Percentiles rank a stretch among this genome's conserved stretches.
Evolutionary conservation across 2,329 filamentous ascomycete genomes (phyloP).

Genomic region (Tolypocladium paradoxum): DNA sequence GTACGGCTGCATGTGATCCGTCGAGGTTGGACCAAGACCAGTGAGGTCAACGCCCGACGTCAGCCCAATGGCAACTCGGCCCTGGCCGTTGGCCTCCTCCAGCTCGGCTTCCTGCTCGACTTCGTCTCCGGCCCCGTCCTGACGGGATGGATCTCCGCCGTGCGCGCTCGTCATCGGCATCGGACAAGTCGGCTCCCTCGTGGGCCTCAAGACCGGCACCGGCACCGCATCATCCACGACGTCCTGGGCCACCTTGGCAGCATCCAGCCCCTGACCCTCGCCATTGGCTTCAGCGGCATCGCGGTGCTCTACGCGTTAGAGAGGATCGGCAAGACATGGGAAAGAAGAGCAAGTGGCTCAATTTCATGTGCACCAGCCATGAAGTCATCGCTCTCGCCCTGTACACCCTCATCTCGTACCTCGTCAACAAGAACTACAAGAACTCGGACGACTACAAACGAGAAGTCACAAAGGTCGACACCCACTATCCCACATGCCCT

Average conservation of each 20-base stretch:
- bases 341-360: conserved; percentile 44
- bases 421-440: conserved; percentile 43
- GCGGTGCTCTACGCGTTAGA: conserved; percentile 45
- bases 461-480: conserved; percentile 44
- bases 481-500: no score
- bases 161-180: conserved; percentile 55
- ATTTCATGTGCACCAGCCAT: conserved; percentile 47
- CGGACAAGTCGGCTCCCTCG: conserved; percentile 51
- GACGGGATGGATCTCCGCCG: conserved; percentile 55
- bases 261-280: conserved; percentile 47
- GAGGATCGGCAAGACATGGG: conserved; percentile 47
- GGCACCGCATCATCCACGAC: conserved; percentile 50
- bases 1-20: no score
- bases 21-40: no score
- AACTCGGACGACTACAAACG: conserved; percentile 33
- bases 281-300: conserved; percentile 47
- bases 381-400: conserved; percentile 50
- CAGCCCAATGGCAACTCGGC: no score
- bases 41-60: no score
- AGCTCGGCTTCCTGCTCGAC: conserved; percentile 54
- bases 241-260: conserved; percentile 44
- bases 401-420: conserved; percentile 53
- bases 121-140: conserved; percentile 56
- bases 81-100: conserved; percentile 47
- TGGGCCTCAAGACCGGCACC: conserved; percentile 42